Evolutionary conservation across 2,329 filamentous ascomycete species (phyloP), one percentile per base, ranked within the genome.

Genomic region (Xylariaceae sp.): DNA sequence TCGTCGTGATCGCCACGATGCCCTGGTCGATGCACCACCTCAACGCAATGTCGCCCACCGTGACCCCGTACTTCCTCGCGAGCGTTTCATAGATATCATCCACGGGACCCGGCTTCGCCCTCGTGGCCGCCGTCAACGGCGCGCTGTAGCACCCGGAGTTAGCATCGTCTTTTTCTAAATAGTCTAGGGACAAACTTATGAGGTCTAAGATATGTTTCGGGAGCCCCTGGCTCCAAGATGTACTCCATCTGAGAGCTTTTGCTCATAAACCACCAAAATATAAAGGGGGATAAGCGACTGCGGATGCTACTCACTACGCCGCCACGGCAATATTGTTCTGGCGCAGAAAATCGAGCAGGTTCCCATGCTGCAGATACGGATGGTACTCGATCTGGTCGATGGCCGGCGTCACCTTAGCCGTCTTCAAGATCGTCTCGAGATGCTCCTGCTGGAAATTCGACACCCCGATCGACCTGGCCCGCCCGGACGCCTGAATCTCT

Each of bases 381-480:
- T 95, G 89, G 67, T 84, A 87, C 76, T 93, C 90, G 68, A 93
- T 89, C 79, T 95, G 90, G 76, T 93, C 93, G 59, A 89, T 82
- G 6, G 83, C 86, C 0, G 90, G 90, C 2, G 77, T 70, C 57
- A 89, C 71, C 64, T 80, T 82, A 48, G 86, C 86, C 4, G 85
- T 84, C 69, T 80, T 70, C 2, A 88, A 75, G 42, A 87, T 69
- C 2, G 74, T 67, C 69, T 87, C 81, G 19, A 89, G 72, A 62
- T 89, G 76, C 43, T 74, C 68, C 64, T 79, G 74, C 29, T 83
- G 67, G 68, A 89, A 93, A 76, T 93, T 95, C 67, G 87, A 90
- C 14, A 95, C 86, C 49, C 90, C 90, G 64, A 95, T 91, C 53
- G 87, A 85, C 62, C 79, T 81, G 47, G 84, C 86, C 58, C 83